Conservation (phyloP, 192 early-diverging fungal species). For the Diversispora epigaea region DNA sequence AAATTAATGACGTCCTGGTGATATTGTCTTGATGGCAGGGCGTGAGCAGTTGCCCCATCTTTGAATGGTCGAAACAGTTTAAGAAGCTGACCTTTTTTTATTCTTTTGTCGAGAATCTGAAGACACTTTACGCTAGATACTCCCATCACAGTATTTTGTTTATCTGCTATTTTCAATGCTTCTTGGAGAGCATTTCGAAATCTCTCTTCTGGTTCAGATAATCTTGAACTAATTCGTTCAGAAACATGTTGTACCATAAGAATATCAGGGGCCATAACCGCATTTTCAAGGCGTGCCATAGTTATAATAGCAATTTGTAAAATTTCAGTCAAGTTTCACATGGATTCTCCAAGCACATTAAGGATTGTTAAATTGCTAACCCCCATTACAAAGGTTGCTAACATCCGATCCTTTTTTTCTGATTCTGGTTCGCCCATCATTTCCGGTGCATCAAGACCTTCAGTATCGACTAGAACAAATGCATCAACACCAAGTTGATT, state of each 20-base stretch:
- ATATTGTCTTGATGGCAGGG: no score
- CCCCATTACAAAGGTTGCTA: no score
- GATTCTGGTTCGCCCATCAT: no score
- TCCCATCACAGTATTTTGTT: slow-evolving; percentile 15
- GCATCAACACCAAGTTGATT: no score
- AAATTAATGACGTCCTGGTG: no score
- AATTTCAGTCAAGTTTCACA: no score
- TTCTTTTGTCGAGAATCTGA: not conserved
- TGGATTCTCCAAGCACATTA: no score
- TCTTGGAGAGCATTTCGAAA: slow-evolving; percentile 16
- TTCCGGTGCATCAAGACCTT: no score
- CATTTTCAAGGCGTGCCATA: slow-evolving; percentile 6
- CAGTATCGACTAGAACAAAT: no score
- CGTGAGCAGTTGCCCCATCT: not conserved
- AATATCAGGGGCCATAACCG: slow-evolving; percentile 1
- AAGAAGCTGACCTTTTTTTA: not conserved
- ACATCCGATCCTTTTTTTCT: no score
- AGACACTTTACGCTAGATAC: not conserved
- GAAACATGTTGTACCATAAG: slow-evolving; percentile 32
- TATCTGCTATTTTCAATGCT: slow-evolving; percentile 16
- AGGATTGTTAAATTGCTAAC: no score
- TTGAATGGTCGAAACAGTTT: not conserved
- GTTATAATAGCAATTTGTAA: slow-evolving; percentile 7
- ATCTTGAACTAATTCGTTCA: not conserved
- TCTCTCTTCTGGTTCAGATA: not conserved